These are phyloP conservation scores for Ailanthus altissimus DNA, from an alignment of 345 rosid genomes.

Conservation along the genomic window DNA sequence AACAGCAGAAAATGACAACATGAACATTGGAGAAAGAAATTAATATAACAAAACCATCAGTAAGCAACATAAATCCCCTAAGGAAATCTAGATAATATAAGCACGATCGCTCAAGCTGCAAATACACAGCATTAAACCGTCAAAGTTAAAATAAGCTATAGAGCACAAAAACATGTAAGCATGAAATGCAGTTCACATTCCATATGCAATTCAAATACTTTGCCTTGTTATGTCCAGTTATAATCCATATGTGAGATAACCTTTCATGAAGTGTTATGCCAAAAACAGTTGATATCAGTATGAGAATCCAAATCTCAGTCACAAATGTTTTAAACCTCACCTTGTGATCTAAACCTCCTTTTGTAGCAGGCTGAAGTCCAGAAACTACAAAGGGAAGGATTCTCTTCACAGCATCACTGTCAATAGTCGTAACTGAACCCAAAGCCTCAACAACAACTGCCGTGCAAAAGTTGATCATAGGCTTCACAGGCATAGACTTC, in stretches of 20 bases:
- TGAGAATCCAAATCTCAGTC: background rate
- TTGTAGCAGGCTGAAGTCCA: conserved; percentile 63
- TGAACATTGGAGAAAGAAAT: background rate
- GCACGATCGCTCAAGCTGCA: background rate
- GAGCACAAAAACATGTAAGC: background rate
- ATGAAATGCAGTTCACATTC: background rate
- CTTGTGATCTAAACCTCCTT: conserved; percentile 73
- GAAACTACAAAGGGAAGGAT: conserved; percentile 76
- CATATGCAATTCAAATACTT: background rate
- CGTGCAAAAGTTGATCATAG: conserved; percentile 67
- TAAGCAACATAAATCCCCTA: background rate
- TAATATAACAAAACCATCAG: conserved; percentile 5
- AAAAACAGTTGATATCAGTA: conserved; percentile 1
- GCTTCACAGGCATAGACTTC: conserved; percentile 67
- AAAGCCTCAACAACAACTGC: conserved; percentile 79
- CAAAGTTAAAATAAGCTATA: background rate
- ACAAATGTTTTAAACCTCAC: conserved; percentile 37
- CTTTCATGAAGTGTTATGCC: background rate
- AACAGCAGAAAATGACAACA: background rate
- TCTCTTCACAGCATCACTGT: conserved; percentile 68
- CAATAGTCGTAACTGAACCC: conserved; percentile 58
- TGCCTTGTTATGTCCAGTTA: background rate
- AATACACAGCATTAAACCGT: background rate
- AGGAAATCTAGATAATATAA: background rate
- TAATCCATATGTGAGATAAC: background rate